Percentiles rank a stretch among this genome's conserved stretches.
phyloP scores from a whole-genome alignment of 2,329 filamentous ascomycete species.

The Didymellaceae sp. region DNA sequence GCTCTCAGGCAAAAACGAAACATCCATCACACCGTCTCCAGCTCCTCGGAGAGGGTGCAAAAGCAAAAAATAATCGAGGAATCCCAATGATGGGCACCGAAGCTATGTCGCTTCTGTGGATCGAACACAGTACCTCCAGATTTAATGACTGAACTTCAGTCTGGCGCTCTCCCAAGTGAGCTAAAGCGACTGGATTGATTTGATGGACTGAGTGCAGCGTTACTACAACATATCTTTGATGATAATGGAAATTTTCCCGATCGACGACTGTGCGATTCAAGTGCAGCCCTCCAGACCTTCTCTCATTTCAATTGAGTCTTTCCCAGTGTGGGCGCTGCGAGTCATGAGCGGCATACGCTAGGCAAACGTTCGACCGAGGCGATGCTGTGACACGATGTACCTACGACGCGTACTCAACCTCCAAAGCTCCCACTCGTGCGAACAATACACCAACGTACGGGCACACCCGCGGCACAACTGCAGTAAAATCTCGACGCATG shows the following conservation, averaged over 20 bases:
- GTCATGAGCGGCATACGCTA: background rate
- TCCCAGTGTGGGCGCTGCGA: background rate
- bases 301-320: background rate
- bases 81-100: conserved; percentile 16
- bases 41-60: background rate
- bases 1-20: background rate
- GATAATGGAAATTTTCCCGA: background rate
- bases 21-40: background rate
- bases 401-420: too few species aligned
- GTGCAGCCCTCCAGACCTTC: background rate
- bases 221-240: background rate
- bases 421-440: conserved; percentile 2
- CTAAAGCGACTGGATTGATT: conserved; percentile 34
- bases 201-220: background rate
- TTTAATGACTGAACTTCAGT: conserved; percentile 42
- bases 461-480: background rate
- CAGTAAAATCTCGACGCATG: background rate
- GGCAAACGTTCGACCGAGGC: background rate
- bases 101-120: conserved; percentile 23
- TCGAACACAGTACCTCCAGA: conserved; percentile 36
- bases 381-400: conserved; percentile 1
- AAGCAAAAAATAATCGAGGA: conserved; percentile 9
- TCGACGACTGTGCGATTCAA: background rate
- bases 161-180: conserved; percentile 43
- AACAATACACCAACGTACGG: background rate